phyloP scores from a whole-genome alignment of 768 basidiomycete genomes.

The Serendipita sp. region DNA sequence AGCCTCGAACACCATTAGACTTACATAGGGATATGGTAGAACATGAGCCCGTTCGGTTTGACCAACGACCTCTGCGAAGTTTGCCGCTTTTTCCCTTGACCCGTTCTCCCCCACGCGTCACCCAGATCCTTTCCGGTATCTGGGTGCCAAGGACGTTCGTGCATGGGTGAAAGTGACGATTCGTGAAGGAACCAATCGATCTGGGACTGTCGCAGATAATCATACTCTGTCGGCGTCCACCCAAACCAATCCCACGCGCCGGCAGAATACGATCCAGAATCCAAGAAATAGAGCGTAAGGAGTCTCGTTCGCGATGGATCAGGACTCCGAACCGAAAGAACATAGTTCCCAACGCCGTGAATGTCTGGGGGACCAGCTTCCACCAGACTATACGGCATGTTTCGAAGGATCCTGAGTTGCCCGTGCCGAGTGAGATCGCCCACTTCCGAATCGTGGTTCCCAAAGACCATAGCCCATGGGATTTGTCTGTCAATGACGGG shows the following conservation, averaged over 20 bases:
- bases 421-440: conserved; percentile 38
- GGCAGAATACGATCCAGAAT: conserved; percentile 64
- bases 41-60: conserved; percentile 92
- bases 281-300: conserved; percentile 82
- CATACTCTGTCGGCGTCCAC: conserved; percentile 49
- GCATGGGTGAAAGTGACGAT: conserved; percentile 55
- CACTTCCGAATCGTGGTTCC: conserved; percentile 82
- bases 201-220: conserved; percentile 74
- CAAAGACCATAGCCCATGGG: conserved; percentile 86
- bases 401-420: conserved; percentile 56
- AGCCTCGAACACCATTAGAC: conserved; percentile 15
- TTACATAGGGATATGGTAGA: conserved; percentile 93
- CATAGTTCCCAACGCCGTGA: conserved; percentile 84
- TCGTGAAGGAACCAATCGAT: conserved; percentile 83
- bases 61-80: conserved; percentile 35
- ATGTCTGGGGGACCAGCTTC: conserved; percentile 67
- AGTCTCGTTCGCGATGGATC: conserved; percentile 82
- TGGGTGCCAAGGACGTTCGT: conserved; percentile 64
- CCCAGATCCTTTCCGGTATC: conserved; percentile 59
- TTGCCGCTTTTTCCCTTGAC: conserved; percentile 26
- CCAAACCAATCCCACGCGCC: conserved; percentile 35
- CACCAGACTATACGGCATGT: conserved; percentile 72
- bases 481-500: conserved; percentile 59
- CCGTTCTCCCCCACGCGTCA: conserved; percentile 31
- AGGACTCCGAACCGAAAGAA: conserved; percentile 66